Evolutionary conservation across 345 rosid species (phyloP), one percentile per base, ranked within the genome.

Genomic region (Eucalyptus erythrocorys): DNA sequence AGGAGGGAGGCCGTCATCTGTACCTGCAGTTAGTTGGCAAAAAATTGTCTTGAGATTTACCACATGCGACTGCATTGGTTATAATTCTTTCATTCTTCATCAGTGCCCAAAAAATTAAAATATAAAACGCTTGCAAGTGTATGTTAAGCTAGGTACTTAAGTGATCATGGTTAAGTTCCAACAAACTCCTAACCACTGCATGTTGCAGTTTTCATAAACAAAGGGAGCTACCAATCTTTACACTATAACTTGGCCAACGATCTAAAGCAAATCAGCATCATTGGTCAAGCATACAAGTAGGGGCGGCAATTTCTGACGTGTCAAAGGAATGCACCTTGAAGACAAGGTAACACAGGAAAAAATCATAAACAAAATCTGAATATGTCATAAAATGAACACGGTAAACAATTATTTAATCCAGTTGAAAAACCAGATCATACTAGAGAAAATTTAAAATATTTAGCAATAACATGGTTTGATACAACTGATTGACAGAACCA

Each of bases 1-100:
- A 79, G 99, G 99, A 92, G 99, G 99, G 68, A 98, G 95, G 91
- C 95, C 99, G 91, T 97, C 99, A 92, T 97, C 99, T 30, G 99
- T 97, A 90, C 99, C 99, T 98, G 93, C 90, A 93, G 89, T 89
- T 87, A 90, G 89, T 27, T 85, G 71, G 71, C 79, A 42, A 89
- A 76, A 66, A 6, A 5, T 87, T 64, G 89, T 13, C 22, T 76
- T 37, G 82, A 76, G 82, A 37, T 32, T n/a, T 49, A 34, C 30
- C 5, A 45, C 49, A 17, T 34, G 43, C 1, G 7, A 61, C 79
- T 37, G 82, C 82, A 19, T 10, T 76, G 82, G 45, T 37, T 76
- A 86, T 53, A n/a, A 24, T 16, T 37, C 71, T 53, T 86, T 40
- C 87, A 55, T n/a, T 59, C 32, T 34, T 86, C 30, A 21, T 24